These are phyloP conservation scores for Pyrenophora seminiperda DNA, from an alignment of 2,329 filamentous ascomycete species.

Conservation along the genomic window DNA sequence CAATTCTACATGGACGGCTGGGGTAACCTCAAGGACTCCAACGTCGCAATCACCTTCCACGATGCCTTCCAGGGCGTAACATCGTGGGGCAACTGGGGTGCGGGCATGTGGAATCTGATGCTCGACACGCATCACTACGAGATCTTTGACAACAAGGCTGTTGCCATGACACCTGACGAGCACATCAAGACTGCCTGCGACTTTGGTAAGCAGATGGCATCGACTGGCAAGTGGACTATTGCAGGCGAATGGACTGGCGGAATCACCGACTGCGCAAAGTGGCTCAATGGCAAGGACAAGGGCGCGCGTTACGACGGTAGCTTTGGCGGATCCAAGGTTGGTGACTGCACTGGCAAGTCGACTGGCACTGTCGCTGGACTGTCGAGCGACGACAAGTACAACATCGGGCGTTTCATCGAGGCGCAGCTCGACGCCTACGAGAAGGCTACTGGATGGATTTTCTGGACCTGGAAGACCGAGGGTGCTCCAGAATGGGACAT, in stretches of 20 bases:
- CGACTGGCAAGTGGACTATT: conserved; percentile 55
- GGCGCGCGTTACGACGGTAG: conserved; percentile 56
- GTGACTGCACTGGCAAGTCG: conserved; percentile 53
- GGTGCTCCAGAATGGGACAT: conserved; percentile 57
- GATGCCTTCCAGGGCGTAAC: conserved; percentile 55
- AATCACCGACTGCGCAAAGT: conserved; percentile 56
- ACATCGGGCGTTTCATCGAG: conserved; percentile 53
- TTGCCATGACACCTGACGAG: conserved; percentile 46
- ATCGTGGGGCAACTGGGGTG: conserved; percentile 52
- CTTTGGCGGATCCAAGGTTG: conserved; percentile 46
- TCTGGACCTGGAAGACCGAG: conserved; percentile 59
- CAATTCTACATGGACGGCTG: conserved; percentile 58
- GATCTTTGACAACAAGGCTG: conserved; percentile 49
- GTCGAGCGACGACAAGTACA: conserved; percentile 49
- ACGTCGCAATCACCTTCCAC: conserved; percentile 53
- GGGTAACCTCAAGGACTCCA: conserved; percentile 51
- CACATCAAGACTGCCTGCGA: conserved; percentile 52
- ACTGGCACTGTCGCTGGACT: conserved; percentile 51
- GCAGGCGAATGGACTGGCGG: conserved; percentile 56
- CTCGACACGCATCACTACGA: conserved; percentile 58
- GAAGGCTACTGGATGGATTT: conserved; percentile 56
- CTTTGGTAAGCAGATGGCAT: conserved; percentile 54
- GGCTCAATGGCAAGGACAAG: conserved; percentile 54
- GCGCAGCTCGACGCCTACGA: conserved; percentile 56
- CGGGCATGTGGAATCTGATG: conserved; percentile 52